These are phyloP conservation scores for Parachaetomium inaequale DNA, from an alignment of 495 filamentous ascomycete species.

Conservation along the genomic window DNA sequence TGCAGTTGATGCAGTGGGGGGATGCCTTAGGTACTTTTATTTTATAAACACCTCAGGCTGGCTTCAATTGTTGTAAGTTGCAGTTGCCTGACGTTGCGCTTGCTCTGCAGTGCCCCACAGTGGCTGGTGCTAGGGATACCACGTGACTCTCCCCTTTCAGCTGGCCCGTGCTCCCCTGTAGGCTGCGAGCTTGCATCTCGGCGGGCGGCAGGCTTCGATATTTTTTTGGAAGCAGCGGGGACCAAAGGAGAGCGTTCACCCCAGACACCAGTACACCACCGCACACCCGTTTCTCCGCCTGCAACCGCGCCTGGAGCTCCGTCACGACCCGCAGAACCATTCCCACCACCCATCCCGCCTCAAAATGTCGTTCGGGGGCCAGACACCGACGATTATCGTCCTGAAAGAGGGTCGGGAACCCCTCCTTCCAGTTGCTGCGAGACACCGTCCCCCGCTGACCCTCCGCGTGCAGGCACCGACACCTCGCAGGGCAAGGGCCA, in stretches of 20 bases:
- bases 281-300: slow-evolving; percentile 8
- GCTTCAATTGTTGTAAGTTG: too few relatives aligned
- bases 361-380: slow-evolving; percentile 92
- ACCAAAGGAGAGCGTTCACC: background rate
- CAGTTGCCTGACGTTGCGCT: too few relatives aligned
- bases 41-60: too few relatives aligned
- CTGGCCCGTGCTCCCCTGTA: slow-evolving; percentile 13
- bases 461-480: slow-evolving; percentile 71
- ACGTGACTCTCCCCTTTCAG: background rate
- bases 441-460: slow-evolving; percentile 26
- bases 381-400: slow-evolving; percentile 98
- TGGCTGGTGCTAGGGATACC: too few relatives aligned
- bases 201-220: slow-evolving; percentile 20
- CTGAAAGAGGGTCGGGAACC: slow-evolving; percentile 83
- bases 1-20: too few relatives aligned
- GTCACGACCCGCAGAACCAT: slow-evolving; percentile 9
- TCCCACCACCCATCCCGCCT: slow-evolving; percentile 1
- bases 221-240: slow-evolving; percentile 12
- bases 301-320: slow-evolving; percentile 18
- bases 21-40: too few relatives aligned
- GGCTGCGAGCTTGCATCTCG: background rate
- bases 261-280: slow-evolving; percentile 3
- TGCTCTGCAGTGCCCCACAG: too few relatives aligned
- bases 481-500: slow-evolving; percentile 95
- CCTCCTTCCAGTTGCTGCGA: slow-evolving; percentile 35